These are phyloP conservation scores for Ballota nigra DNA, from an alignment of 257 asterid genomes.

Conservation along the genomic window DNA sequence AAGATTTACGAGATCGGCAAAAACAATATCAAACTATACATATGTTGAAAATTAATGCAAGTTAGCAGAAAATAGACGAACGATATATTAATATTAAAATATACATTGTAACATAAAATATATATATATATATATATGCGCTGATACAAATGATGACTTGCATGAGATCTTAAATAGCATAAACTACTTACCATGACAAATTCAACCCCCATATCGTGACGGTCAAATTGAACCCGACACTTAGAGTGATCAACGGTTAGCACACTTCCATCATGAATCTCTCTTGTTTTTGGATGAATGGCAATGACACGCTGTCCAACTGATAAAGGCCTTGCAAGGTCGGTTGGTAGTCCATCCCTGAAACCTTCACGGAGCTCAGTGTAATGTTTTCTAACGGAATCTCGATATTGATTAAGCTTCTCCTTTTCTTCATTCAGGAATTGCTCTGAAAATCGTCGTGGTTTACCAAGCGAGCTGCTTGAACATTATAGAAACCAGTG, in stretches of 20 bases:
- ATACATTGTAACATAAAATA: constrained; percentile 1
- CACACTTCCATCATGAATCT: constrained; percentile 85
- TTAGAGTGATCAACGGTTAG: constrained; percentile 82
- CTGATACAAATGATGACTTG: background rate
- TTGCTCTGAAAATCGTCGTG: constrained; percentile 87
- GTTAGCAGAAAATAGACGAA: background rate
- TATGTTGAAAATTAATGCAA: background rate
- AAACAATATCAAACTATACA: background rate
- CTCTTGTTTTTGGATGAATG: constrained; percentile 92
- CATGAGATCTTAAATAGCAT: constrained; percentile 21
- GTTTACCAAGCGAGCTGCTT: constrained; percentile 92
- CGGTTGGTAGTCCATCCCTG: constrained; percentile 84
- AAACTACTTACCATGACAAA: constrained; percentile 66
- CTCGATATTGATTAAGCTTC: constrained; percentile 84
- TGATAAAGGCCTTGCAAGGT: constrained; percentile 87
- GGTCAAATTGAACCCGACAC: constrained; percentile 90
- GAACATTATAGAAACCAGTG: constrained; percentile 21
- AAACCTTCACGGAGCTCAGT: constrained; percentile 82
- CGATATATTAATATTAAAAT: background rate
- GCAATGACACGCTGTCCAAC: constrained; percentile 97
- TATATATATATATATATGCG: background rate
- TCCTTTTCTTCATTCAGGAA: constrained; percentile 94
- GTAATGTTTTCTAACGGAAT: constrained; percentile 85
- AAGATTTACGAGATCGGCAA: background rate
- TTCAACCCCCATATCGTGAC: constrained; percentile 93